Evolutionary conservation across 768 basidiomycete genomes (phyloP).

Genomic region (Phlegmacium glaucopus): DNA sequence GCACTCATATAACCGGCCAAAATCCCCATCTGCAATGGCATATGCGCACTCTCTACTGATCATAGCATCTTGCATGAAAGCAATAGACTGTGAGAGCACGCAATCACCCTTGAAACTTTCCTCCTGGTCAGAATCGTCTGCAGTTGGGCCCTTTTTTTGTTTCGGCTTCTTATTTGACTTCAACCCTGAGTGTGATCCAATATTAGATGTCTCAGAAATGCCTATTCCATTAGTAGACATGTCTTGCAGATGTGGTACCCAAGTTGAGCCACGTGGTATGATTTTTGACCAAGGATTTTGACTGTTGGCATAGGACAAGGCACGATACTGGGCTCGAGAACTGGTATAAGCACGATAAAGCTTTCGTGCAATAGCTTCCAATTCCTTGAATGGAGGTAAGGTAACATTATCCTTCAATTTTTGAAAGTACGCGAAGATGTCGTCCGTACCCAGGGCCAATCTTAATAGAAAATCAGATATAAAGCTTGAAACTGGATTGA

Average conservation of each 20-base stretch:
- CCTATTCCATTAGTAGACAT: background rate
- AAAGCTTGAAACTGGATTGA: too few relatives aligned
- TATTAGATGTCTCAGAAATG: background rate
- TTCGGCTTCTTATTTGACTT: background rate
- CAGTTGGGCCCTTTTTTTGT: background rate
- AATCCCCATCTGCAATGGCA: conserved; percentile 24
- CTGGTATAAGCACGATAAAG: conserved; percentile 11
- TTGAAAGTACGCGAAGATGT: conserved; percentile 18
- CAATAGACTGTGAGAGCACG: conserved; percentile 16
- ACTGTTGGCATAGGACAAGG: background rate
- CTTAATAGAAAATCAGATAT: background rate
- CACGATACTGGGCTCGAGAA: conserved; percentile 3
- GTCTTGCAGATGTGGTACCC: background rate
- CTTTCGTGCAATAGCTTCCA: conserved; percentile 9
- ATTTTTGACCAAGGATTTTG: background rate
- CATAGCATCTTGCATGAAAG: conserved; percentile 15
- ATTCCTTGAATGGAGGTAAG: conserved; percentile 18
- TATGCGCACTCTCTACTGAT: conserved; percentile 18
- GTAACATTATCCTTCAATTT: background rate
- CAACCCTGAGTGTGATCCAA: background rate
- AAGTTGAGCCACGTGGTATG: background rate
- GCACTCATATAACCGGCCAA: conserved; percentile 22
- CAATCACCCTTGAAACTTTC: conserved; percentile 10
- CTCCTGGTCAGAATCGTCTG: background rate
- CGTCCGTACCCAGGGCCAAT: background rate